Percentiles rank a stretch among this genome's conserved stretches.
Evolutionary conservation across 169 alveolate genomes (phyloP).

Genomic region (Theileria orientalis): DNA sequence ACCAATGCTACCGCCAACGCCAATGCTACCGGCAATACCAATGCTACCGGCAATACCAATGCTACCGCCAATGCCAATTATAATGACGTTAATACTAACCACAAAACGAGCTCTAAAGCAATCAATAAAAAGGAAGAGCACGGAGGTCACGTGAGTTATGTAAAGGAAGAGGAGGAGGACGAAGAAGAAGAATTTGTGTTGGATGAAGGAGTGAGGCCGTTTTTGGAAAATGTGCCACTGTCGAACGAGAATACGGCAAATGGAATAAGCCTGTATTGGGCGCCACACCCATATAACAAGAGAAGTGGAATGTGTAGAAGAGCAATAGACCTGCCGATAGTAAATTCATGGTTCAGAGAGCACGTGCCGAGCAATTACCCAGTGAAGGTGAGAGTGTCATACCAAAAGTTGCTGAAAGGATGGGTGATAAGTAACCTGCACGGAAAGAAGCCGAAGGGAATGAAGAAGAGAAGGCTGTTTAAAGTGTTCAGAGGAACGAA

Average conservation of each 20-base stretch:
- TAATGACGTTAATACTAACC: no score
- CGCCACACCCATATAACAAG: slow-evolving; percentile 98
- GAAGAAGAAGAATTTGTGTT: neutral
- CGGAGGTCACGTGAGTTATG: no score
- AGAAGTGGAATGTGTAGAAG: slow-evolving; percentile 96
- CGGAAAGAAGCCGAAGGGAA: slow-evolving; percentile 90
- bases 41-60: neutral
- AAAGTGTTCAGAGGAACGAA: slow-evolving; percentile 95
- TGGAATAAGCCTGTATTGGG: slow-evolving; percentile 88
- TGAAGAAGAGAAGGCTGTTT: slow-evolving; percentile 91
- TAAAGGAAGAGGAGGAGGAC: neutral
- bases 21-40: neutral
- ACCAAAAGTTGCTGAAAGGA: slow-evolving; percentile 95
- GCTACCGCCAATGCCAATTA: neutral
- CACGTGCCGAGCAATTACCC: slow-evolving; percentile 97
- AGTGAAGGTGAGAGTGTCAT: slow-evolving; percentile 97
- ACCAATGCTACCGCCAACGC: neutral
- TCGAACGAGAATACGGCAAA: slow-evolving; percentile 71
- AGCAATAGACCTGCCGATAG: slow-evolving; percentile 95
- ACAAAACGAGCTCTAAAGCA: no score
- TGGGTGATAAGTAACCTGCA: slow-evolving; percentile 97
- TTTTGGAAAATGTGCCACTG: slow-evolving; percentile 61
- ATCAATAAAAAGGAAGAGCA: no score
- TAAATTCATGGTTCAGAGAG: slow-evolving; percentile 97
- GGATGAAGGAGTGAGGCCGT: slow-evolving; percentile 51